A percentile compares a stretch with the other conserved stretches of the same genome.
Evolutionary conservation across 2,329 filamentous ascomycete genomes (phyloP).

Genomic region (Penicillium sp.): DNA sequence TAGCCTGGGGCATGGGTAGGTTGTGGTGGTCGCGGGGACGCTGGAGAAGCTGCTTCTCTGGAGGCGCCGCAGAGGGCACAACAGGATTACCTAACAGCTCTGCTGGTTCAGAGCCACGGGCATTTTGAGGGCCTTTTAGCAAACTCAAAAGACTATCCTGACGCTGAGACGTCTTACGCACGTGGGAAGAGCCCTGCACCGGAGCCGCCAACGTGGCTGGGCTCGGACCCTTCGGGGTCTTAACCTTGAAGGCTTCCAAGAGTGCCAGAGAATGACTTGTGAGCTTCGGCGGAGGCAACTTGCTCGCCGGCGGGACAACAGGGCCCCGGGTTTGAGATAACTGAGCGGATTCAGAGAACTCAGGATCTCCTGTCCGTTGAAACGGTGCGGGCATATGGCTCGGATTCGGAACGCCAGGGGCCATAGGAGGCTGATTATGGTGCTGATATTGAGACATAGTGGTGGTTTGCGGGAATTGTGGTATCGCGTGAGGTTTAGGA

Average conservation of each 20-base stretch:
- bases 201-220: slow-evolving; percentile 15
- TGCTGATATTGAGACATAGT: slow-evolving; percentile 12
- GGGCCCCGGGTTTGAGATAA: slow-evolving; percentile 33
- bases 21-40: slow-evolving; percentile 18
- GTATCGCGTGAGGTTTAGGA: slow-evolving; percentile 15
- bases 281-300: slow-evolving; percentile 51
- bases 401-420: slow-evolving; percentile 9
- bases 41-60: slow-evolving; percentile 29
- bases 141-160: slow-evolving; percentile 33
- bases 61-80: slow-evolving; percentile 22
- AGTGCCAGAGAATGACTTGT: slow-evolving; percentile 51
- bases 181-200: slow-evolving; percentile 6
- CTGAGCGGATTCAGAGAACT: slow-evolving; percentile 35
- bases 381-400: slow-evolving; percentile 36
- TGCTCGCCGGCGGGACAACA: slow-evolving; percentile 48
- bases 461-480: slow-evolving; percentile 22
- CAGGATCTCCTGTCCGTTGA: slow-evolving; percentile 40
- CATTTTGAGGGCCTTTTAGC: slow-evolving; percentile 22
- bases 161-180: slow-evolving; percentile 28
- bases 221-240: slow-evolving; percentile 20
- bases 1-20: slow-evolving; percentile 10
- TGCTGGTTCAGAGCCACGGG: slow-evolving; percentile 19
- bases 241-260: slow-evolving; percentile 49
- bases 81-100: slow-evolving; percentile 41
- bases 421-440: slow-evolving; percentile 13